phyloP scores from a whole-genome alignment of 805 yeast species.

The Sporopachydermia lactativora region DNA sequence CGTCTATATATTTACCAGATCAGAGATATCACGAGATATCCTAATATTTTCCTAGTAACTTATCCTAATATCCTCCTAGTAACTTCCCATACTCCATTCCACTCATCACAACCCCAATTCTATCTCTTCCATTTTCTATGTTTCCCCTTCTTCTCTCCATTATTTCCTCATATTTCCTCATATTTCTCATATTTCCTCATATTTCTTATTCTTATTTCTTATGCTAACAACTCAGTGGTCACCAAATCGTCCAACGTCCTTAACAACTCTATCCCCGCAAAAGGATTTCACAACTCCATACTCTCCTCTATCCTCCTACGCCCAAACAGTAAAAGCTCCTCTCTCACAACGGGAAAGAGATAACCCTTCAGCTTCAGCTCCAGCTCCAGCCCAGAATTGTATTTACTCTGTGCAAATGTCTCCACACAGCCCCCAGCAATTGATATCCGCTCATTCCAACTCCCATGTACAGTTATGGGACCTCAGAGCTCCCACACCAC shows the following conservation, averaged over 20 bases:
- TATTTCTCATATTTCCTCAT: too few species aligned
- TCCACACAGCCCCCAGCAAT: constrained; percentile 64
- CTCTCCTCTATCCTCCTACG: constrained; percentile 10
- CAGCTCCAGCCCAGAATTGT: constrained; percentile 33
- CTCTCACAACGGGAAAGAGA: constrained; percentile 23
- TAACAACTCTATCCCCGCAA: constrained; percentile 33
- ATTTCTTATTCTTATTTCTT: too few species aligned
- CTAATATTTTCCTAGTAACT: too few species aligned
- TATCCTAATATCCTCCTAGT: too few species aligned
- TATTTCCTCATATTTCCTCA: too few species aligned
- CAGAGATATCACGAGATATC: too few species aligned
- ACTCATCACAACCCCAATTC: too few species aligned
- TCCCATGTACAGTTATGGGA: constrained; percentile 78
- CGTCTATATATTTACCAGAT: too few species aligned
- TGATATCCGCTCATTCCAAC: constrained; percentile 61
- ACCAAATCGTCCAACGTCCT: constrained; percentile 43
- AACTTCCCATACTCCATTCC: too few species aligned
- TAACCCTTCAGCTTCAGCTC: constrained; percentile 16
- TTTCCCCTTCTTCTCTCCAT: too few species aligned
- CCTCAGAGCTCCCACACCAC: constrained; percentile 48
- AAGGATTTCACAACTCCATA: constrained; percentile 5
- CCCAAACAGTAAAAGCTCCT: constrained; percentile 21
- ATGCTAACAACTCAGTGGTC: constrained; percentile 34
- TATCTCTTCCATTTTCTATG: too few species aligned
- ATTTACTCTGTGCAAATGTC: constrained; percentile 71